phyloP scores from a whole-genome alignment of 1,284 basidiomycete species.

The Cryptococcus sp. region DNA sequence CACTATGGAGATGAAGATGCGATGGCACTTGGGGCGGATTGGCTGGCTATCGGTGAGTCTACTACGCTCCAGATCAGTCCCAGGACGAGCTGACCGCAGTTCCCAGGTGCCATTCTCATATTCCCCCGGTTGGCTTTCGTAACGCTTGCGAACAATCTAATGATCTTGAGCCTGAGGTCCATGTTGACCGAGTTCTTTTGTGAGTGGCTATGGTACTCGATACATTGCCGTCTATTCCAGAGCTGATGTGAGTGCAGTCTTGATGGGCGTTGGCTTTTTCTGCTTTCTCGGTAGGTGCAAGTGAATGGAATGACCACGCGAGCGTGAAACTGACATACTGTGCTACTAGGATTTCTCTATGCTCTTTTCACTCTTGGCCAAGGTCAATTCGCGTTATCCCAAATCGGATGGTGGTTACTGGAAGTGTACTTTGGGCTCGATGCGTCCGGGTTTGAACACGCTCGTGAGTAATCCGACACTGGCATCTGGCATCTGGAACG shows the following conservation, averaged over 20 bases:
- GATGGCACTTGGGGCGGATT: conserved; percentile 51
- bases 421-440: conserved; percentile 73
- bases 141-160: conserved; percentile 76
- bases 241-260: conserved; percentile 58
- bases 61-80: neutral
- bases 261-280: conserved; percentile 85
- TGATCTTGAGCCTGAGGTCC: conserved; percentile 51
- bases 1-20: conserved; percentile 59
- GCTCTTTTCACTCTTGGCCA: conserved; percentile 72
- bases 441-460: conserved; percentile 72
- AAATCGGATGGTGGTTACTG: conserved; percentile 51
- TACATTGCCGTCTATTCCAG: neutral
- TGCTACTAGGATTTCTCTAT: conserved; percentile 74
- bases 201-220: conserved; percentile 25
- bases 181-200: conserved; percentile 51
- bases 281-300: conserved; percentile 53
- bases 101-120: conserved; percentile 75
- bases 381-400: conserved; percentile 36
- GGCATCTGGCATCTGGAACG: no score
- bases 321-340: conserved; percentile 42
- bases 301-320: neutral
- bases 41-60: conserved; percentile 41
- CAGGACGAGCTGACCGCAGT: conserved; percentile 25
- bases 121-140: conserved; percentile 87
- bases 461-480: conserved; percentile 58